These are phyloP conservation scores for Hydrangea macrophylla DNA, from an alignment of 148 eudicot species.

Conservation along the genomic window DNA sequence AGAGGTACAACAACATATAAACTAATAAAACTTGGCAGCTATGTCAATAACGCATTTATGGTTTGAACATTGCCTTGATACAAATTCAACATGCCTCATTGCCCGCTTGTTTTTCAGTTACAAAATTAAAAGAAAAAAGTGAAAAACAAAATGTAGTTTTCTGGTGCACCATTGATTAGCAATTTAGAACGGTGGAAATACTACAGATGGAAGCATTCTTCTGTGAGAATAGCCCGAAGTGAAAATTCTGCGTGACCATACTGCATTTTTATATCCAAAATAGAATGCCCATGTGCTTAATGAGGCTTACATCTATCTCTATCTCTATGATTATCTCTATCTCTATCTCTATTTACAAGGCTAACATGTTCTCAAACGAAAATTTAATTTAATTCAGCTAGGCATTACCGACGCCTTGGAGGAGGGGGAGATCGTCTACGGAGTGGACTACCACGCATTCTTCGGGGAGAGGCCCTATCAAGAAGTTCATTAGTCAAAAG, in stretches of 20 bases:
- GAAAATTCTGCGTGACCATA: not conserved
- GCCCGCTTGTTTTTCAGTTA: too few species aligned
- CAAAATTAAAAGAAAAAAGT: too few species aligned
- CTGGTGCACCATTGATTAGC: too few species aligned
- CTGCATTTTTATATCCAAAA: too few species aligned
- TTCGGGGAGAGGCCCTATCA: constrained; percentile 73
- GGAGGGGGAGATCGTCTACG: constrained; percentile 83
- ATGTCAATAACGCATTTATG: not conserved
- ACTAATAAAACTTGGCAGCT: not conserved
- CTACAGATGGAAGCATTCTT: too few species aligned
- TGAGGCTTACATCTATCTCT: too few species aligned
- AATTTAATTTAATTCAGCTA: not conserved
- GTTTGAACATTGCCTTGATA: too few species aligned
- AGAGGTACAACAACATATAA: not conserved
- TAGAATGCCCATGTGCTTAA: too few species aligned
- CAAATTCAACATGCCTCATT: too few species aligned
- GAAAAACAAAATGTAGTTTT: too few species aligned
- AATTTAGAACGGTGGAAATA: too few species aligned
- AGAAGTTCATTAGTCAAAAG: constrained; percentile 10
- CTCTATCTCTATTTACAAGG: not conserved
- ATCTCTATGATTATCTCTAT: too few species aligned
- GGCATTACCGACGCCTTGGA: constrained; percentile 77
- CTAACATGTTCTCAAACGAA: not conserved
- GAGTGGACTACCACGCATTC: constrained; percentile 78
- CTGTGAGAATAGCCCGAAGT: not conserved